A percentile compares a stretch with the other conserved stretches of the same genome.
Conservation (phyloP, 306 rosid species). For the Castanospermum australe region DNA sequence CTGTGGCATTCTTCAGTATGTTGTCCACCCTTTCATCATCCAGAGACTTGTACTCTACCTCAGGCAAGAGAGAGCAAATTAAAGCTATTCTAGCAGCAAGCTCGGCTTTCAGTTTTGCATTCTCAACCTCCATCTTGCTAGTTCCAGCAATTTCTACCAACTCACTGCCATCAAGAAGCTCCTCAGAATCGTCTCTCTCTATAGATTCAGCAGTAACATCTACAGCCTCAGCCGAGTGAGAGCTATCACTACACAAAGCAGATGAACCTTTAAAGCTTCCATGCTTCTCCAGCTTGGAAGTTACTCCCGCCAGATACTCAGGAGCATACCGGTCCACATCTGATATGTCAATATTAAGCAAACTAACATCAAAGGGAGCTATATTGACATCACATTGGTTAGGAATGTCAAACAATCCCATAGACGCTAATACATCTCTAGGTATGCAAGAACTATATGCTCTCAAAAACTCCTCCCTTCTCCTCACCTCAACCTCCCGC, state of each 20-base stretch:
- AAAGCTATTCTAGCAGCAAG: slow-evolving; percentile 88
- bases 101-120: slow-evolving; percentile 97
- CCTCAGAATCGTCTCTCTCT: slow-evolving; percentile 62
- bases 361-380: slow-evolving; percentile 77
- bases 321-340: slow-evolving; percentile 91
- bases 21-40: slow-evolving; percentile 68
- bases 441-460: slow-evolving; percentile 65
- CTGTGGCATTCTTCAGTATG: slow-evolving; percentile 70
- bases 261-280: slow-evolving; percentile 59
- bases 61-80: slow-evolving; percentile 71
- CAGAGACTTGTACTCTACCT: slow-evolving; percentile 56
- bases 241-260: slow-evolving; percentile 50
- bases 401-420: slow-evolving; percentile 86
- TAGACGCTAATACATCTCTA: slow-evolving; percentile 75
- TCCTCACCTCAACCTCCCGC: slow-evolving; percentile 78
- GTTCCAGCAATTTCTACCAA: slow-evolving; percentile 95
- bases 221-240: slow-evolving; percentile 60
- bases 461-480: slow-evolving; percentile 81
- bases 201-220: slow-evolving; percentile 45
- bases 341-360: slow-evolving; percentile 87
- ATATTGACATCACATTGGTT: slow-evolving; percentile 93
- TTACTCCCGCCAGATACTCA: slow-evolving; percentile 62
- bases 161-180: slow-evolving; percentile 68
- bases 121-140: slow-evolving; percentile 92
- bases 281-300: slow-evolving; percentile 63